phyloP scores from a whole-genome alignment of 345 rosid genomes.

The Turnera subulata region DNA sequence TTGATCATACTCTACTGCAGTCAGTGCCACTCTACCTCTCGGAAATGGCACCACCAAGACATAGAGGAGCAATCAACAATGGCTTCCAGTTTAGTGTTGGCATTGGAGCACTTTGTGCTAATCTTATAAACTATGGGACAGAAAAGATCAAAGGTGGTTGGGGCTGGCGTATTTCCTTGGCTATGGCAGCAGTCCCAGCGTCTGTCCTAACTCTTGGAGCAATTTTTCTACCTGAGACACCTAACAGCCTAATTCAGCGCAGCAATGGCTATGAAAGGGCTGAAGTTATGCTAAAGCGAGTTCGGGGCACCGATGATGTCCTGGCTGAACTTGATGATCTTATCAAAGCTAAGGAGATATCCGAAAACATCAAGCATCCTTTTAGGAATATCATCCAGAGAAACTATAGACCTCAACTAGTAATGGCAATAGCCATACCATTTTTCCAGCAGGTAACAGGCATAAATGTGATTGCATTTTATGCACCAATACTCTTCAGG shows the following conservation, averaged over 20 bases:
- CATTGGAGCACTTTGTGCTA: constrained; percentile 31
- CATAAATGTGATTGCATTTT: constrained; percentile 33
- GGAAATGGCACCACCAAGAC: constrained; percentile 44
- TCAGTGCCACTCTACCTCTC: constrained; percentile 44
- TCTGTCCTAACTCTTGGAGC: constrained; percentile 27
- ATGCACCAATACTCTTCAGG: constrained; percentile 27
- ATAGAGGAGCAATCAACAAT: constrained; percentile 37
- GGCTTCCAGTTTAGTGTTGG: constrained; percentile 34
- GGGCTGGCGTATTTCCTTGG: constrained; percentile 50
- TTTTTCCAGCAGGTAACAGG: constrained; percentile 36
- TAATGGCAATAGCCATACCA: constrained; percentile 34
- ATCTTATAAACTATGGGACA: constrained; percentile 32
- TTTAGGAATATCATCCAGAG: constrained; percentile 25
- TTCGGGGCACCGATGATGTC: constrained; percentile 32
- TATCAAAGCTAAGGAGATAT: constrained; percentile 28
- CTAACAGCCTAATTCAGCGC: constrained; percentile 42
- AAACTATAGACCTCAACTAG: constrained; percentile 37
- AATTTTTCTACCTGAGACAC: constrained; percentile 42
- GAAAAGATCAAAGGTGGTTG: constrained; percentile 36
- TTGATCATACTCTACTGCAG: constrained; percentile 11
- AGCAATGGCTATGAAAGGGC: constrained; percentile 18
- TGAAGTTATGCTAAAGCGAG: constrained; percentile 20
- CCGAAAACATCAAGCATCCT: constrained; percentile 26
- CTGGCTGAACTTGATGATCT: constrained; percentile 37
- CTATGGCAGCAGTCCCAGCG: constrained; percentile 38